Percentiles rank a stretch among this genome's conserved stretches.
Conservation (phyloP, 208 protist genomes). For the Wallacemonas sp. region DNA sequence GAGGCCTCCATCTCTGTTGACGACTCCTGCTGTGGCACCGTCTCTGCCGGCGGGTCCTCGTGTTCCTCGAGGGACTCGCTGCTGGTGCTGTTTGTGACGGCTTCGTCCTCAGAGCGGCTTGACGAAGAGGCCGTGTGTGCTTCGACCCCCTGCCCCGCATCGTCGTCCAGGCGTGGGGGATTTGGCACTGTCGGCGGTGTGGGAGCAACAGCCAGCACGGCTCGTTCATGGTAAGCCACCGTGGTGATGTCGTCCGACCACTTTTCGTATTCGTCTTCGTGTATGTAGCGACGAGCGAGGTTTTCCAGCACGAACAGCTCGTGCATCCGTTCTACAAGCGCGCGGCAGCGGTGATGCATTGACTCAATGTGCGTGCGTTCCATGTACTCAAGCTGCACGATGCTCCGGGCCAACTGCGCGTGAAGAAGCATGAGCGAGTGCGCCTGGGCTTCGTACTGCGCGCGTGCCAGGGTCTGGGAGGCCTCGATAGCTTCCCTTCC, state of each 20-base stretch:
- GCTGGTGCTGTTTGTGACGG: no score
- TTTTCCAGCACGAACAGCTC: background rate
- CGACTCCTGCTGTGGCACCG: no score
- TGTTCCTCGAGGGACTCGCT: background rate
- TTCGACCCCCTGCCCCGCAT: no score
- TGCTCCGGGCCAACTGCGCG: background rate
- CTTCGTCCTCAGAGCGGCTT: no score
- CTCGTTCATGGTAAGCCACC: background rate
- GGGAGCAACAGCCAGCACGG: no score
- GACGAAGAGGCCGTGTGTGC: no score
- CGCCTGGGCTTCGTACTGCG: background rate
- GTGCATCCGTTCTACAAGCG: background rate
- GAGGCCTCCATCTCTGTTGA: no score
- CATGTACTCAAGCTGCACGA: background rate
- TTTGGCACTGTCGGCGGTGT: no score
- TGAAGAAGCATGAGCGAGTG: conserved; percentile 1
- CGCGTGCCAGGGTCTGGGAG: background rate
- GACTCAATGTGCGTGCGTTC: background rate
- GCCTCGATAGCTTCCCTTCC: background rate
- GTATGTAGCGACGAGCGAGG: background rate
- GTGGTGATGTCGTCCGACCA: background rate
- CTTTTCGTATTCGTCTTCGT: background rate
- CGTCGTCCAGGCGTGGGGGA: no score
- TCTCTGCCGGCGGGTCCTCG: background rate
- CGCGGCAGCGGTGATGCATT: background rate